phyloP scores from a whole-genome alignment of 1,284 basidiomycete genomes.

The Sporisorium sorghi region DNA sequence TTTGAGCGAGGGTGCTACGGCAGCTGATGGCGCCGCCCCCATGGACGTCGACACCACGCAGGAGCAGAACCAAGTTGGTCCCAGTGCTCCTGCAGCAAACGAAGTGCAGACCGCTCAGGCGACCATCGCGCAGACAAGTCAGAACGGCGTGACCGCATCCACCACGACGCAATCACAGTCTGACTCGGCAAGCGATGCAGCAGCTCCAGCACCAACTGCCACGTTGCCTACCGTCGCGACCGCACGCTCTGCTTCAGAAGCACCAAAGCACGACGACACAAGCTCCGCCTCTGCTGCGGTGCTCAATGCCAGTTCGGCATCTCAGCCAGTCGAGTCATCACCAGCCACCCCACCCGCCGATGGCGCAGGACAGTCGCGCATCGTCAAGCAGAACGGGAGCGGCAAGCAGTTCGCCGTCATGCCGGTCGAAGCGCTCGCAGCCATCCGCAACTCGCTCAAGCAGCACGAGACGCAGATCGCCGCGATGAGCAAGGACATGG shows the following conservation, averaged over 20 bases:
- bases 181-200: not conserved
- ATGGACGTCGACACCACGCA: slow-evolving; percentile 24
- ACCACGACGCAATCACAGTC: not conserved
- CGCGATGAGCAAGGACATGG: slow-evolving; percentile 4
- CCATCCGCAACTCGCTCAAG: slow-evolving; percentile 10
- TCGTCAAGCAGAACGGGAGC: not conserved
- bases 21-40: slow-evolving; percentile 7
- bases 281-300: not conserved
- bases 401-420: not conserved
- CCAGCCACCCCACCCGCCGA: not conserved
- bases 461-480: slow-evolving; percentile 6
- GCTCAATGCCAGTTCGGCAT: not conserved
- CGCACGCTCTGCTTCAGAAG: not conserved
- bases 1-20: not conserved
- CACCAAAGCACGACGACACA: not conserved
- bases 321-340: not conserved
- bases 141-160: not conserved
- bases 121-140: not conserved
- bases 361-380: not conserved
- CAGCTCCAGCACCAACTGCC: not conserved
- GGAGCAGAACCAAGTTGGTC: not conserved
- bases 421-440: not conserved
- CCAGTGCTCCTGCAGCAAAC: not conserved
- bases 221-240: not conserved
- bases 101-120: not conserved